Conservation (phyloP, 2,329 filamentous ascomycete species). For the Talaromyces funiculosus region DNA sequence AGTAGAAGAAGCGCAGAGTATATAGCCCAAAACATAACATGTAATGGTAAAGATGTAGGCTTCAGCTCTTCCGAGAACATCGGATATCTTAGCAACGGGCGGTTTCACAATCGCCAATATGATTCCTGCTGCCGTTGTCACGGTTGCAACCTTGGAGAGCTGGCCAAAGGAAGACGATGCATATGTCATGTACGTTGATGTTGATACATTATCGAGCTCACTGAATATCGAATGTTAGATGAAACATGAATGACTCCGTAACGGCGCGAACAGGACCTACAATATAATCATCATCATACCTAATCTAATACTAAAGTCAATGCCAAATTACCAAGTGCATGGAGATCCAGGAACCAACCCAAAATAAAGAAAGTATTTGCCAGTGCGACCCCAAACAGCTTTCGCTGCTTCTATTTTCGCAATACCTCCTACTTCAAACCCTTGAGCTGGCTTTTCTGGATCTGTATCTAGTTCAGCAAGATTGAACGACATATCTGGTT, state of each 20-base stretch:
- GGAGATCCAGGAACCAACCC: conserved; percentile 18
- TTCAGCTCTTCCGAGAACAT: conserved; percentile 38
- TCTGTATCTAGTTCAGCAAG: neutral
- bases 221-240: conserved; percentile 37
- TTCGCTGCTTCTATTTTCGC: conserved; percentile 26
- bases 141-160: conserved; percentile 30
- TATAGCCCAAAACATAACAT: conserved; percentile 35
- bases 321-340: neutral
- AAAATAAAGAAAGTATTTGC: conserved; percentile 25
- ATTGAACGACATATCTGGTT: neutral
- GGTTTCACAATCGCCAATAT: conserved; percentile 38
- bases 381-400: conserved; percentile 25
- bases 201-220: neutral
- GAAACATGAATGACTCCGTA: conserved; percentile 20
- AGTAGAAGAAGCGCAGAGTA: conserved; percentile 33
- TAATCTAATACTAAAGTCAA: conserved; percentile 16
- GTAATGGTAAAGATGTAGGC: conserved; percentile 31
- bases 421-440: conserved; percentile 18
- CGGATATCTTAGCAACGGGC: conserved; percentile 39
- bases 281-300: conserved; percentile 29
- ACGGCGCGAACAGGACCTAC: conserved; percentile 31
- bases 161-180: conserved; percentile 31
- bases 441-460: conserved; percentile 3
- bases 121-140: conserved; percentile 35
- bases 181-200: neutral